A percentile compares a stretch with the other conserved stretches of the same genome.
phyloP scores from a whole-genome alignment of 768 basidiomycete species.

The Amanita jacksonii region DNA sequence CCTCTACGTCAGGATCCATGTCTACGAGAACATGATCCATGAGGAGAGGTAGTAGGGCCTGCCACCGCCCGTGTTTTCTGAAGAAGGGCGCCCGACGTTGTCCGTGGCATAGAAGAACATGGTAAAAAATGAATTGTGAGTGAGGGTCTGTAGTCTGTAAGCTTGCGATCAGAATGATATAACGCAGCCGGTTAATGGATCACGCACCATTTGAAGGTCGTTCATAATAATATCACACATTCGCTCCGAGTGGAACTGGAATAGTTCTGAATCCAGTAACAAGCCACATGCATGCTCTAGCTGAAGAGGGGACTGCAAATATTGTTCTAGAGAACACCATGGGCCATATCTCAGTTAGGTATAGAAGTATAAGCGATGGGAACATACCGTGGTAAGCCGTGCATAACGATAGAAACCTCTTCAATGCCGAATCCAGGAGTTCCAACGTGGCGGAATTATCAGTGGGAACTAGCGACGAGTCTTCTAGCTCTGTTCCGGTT shows the following conservation, averaged over 20 bases:
- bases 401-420: conserved; percentile 70
- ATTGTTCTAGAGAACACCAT: conserved; percentile 46
- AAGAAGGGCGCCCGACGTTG: conserved; percentile 60
- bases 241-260: conserved; percentile 83
- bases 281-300: conserved; percentile 75
- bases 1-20: conserved; percentile 67
- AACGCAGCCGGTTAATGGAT: conserved; percentile 1
- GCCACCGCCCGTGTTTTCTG: conserved; percentile 77
- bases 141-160: conserved; percentile 79
- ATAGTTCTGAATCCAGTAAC: conserved; percentile 78
- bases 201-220: conserved; percentile 55
- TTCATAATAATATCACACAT: conserved; percentile 77
- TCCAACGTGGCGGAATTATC: conserved; percentile 56
- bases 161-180: conserved; percentile 5
- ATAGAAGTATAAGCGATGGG: no score
- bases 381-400: conserved; percentile 77
- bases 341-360: conserved; percentile 2
- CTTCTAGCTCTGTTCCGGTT: conserved; percentile 69
- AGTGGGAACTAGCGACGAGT: conserved; percentile 59
- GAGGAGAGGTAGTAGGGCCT: conserved; percentile 65
- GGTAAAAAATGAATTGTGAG: conserved; percentile 68
- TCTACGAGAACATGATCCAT: conserved; percentile 83
- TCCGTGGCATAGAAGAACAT: conserved; percentile 69
- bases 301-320: conserved; percentile 75
- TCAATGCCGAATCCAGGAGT: conserved; percentile 68